Percentiles rank a stretch among this genome's conserved stretches.
Conservation (phyloP, 345 rosid species). For the Eucalyptus urophylla region DNA sequence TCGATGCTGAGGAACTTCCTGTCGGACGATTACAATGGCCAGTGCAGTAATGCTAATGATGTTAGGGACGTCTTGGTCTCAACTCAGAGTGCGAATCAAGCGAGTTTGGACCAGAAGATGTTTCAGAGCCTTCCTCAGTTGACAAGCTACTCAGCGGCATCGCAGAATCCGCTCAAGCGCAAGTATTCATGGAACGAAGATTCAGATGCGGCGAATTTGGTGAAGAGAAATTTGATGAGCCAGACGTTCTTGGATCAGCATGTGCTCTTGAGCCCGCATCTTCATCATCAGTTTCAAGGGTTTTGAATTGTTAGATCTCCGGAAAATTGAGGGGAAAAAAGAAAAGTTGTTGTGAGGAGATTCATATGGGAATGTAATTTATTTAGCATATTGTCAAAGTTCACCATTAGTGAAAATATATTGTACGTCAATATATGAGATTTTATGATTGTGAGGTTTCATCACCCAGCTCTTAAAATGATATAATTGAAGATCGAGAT, state of each 20-base stretch:
- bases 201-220: not conserved
- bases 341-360: not conserved
- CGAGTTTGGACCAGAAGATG: not conserved
- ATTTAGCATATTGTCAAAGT: not conserved
- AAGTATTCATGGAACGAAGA: not conserved
- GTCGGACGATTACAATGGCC: conserved; percentile 11
- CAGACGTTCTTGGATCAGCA: not conserved
- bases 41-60: not conserved
- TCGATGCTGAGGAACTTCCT: conserved; percentile 39
- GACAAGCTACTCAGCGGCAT: not conserved
- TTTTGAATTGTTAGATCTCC: not conserved
- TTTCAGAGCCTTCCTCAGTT: not conserved
- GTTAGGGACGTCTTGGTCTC: not conserved
- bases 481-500: not conserved
- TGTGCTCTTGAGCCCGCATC: not conserved
- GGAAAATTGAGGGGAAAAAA: not conserved
- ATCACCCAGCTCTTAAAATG: not conserved
- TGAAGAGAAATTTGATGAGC: not conserved
- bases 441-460: not conserved
- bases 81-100: not conserved
- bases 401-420: not conserved
- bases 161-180: not conserved
- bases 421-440: not conserved
- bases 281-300: not conserved
- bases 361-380: not conserved